phyloP scores from a whole-genome alignment of 768 basidiomycete genomes.

The Suillus paluster region DNA sequence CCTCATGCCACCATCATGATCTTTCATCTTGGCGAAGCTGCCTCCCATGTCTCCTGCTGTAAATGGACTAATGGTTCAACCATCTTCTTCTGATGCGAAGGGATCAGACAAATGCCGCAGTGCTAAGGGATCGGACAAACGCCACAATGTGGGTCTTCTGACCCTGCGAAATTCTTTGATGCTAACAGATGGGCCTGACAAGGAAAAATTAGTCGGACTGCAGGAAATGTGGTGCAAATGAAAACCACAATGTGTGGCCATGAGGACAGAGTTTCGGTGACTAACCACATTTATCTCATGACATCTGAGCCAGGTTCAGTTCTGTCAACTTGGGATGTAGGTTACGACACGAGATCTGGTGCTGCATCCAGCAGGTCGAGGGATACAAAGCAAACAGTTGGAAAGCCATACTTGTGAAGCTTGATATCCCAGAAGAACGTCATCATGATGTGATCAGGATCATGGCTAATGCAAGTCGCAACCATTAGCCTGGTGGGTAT shows the following conservation, averaged over 20 bases:
- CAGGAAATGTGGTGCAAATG: neutral
- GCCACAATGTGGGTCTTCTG: too few species aligned
- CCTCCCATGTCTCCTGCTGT: neutral
- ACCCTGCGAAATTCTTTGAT: too few species aligned
- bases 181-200: too few species aligned
- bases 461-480: too few species aligned
- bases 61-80: neutral
- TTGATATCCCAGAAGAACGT: too few species aligned
- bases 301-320: neutral
- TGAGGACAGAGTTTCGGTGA: neutral
- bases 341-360: too few species aligned
- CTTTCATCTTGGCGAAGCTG: neutral
- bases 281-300: conserved; percentile 1
- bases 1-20: neutral
- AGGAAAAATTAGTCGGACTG: neutral
- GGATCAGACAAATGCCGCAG: too few species aligned
- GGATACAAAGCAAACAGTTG: too few species aligned
- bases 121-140: too few species aligned
- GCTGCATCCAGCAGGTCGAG: too few species aligned
- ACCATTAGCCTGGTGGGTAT: neutral
- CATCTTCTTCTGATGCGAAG: neutral
- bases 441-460: too few species aligned
- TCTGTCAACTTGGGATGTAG: neutral
- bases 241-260: neutral
- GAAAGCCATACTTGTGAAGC: too few species aligned